Percentiles rank a stretch among this genome's conserved stretches.
These are phyloP conservation scores for Eimeria necatrix DNA, from an alignment of 169 alveolate genomes.

Conservation along the genomic window DNA sequence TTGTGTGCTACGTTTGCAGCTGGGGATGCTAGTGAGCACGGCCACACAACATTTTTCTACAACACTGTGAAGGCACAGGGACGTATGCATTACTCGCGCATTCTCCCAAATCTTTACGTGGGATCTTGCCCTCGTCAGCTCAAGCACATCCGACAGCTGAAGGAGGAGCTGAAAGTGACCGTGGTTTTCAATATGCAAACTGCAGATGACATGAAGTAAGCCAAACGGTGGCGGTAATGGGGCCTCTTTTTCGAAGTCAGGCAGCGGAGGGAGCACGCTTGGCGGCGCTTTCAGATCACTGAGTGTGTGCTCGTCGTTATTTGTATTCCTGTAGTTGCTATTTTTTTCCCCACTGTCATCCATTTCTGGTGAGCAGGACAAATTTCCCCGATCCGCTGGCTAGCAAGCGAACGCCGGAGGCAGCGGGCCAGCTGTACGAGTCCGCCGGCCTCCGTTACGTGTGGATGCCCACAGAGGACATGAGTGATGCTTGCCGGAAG, in stretches of 20 bases:
- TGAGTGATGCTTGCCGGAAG: slow-evolving; percentile 75
- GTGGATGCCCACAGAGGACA: slow-evolving; percentile 81
- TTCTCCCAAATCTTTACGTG: slow-evolving; percentile 66
- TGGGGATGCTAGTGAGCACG: slow-evolving; percentile 33
- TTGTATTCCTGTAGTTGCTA: background rate
- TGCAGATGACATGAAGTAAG: slow-evolving; percentile 64
- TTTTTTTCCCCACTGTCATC: background rate
- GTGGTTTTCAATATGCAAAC: slow-evolving; percentile 66
- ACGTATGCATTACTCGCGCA: slow-evolving; percentile 77
- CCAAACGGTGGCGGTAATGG: background rate
- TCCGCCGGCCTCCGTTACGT: slow-evolving; percentile 74
- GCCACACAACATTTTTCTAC: slow-evolving; percentile 70
- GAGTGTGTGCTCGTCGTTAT: background rate
- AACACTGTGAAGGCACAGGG: slow-evolving; percentile 63
- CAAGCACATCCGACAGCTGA: slow-evolving; percentile 68
- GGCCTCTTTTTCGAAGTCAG: background rate
- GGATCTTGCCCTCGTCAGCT: slow-evolving; percentile 79
- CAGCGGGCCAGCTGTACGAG: slow-evolving; percentile 74
- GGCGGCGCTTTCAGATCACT: background rate
- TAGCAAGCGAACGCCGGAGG: slow-evolving; percentile 71
- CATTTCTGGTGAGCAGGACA: slow-evolving; percentile 12
- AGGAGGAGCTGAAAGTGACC: slow-evolving; percentile 64
- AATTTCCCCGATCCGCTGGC: slow-evolving; percentile 75
- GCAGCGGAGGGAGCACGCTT: background rate
- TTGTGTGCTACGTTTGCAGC: slow-evolving; percentile 40